A percentile compares a stretch with the other conserved stretches of the same genome.
These are phyloP conservation scores for Margaritispora aquatica DNA, from an alignment of 495 filamentous ascomycete genomes.

Conservation along the genomic window DNA sequence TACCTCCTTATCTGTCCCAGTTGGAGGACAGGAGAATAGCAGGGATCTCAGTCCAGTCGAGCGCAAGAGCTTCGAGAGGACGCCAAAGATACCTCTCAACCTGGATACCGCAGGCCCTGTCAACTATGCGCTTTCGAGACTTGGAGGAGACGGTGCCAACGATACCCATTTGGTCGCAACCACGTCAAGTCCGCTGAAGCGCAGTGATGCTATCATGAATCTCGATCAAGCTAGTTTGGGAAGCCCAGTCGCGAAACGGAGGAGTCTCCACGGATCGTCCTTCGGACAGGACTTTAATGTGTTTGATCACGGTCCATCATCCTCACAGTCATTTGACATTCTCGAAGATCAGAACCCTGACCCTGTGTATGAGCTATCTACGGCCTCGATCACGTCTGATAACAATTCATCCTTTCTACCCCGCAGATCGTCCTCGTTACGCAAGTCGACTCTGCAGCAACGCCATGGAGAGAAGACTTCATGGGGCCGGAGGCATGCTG, in stretches of 20 bases:
- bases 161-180: constrained; percentile 37
- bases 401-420: constrained; percentile 27
- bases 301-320: constrained; percentile 50
- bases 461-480: constrained; percentile 60
- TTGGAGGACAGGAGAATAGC: constrained; percentile 51
- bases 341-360: constrained; percentile 35
- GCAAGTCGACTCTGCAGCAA: constrained; percentile 83
- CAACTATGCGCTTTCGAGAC: constrained; percentile 38
- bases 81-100: constrained; percentile 39
- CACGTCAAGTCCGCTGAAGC: constrained; percentile 82
- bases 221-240: constrained; percentile 69
- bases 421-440: constrained; percentile 61
- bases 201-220: constrained; percentile 86
- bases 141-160: constrained; percentile 32
- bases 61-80: constrained; percentile 37
- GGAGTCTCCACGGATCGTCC: constrained; percentile 67
- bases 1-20: constrained; percentile 9
- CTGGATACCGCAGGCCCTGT: constrained; percentile 39
- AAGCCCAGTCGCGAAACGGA: constrained; percentile 80
- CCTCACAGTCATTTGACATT: constrained; percentile 33
- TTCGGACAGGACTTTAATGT: constrained; percentile 55
- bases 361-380: constrained; percentile 28
- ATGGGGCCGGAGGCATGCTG: constrained; percentile 42
- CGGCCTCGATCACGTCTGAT: constrained; percentile 16
- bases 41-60: constrained; percentile 33